Conservation (phyloP, 2,329 filamentous ascomycete species). For the Sporothrix sp. region DNA sequence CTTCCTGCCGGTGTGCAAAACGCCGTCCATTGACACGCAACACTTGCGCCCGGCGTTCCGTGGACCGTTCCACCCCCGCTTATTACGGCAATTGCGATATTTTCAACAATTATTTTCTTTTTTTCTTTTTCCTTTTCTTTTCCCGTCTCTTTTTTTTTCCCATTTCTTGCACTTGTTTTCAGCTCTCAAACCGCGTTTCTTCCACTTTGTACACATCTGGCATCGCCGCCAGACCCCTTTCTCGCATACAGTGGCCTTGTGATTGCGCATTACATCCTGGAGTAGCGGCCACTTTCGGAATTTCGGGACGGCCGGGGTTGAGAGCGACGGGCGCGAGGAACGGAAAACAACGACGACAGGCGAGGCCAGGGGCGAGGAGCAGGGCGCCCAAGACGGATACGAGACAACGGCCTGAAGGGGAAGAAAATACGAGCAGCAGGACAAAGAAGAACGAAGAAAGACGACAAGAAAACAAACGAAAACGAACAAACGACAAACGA, state of each 20-base stretch:
- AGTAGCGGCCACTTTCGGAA: background rate
- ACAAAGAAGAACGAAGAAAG: background rate
- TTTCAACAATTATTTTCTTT: background rate
- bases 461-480: background rate
- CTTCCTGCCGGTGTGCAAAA: background rate
- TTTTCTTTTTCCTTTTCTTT: background rate
- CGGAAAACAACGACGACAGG: background rate
- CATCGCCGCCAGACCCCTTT: too few relatives aligned
- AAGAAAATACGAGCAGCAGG: too few relatives aligned
- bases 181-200: too few relatives aligned
- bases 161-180: too few relatives aligned
- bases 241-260: background rate
- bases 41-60: conserved; percentile 3
- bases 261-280: background rate
- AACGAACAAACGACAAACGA: background rate
- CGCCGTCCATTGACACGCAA: background rate
- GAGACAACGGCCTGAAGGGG: too few relatives aligned
- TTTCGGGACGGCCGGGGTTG: conserved; percentile 2
- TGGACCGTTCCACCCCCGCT: conserved; percentile 2
- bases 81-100: conserved; percentile 4
- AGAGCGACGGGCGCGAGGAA: background rate
- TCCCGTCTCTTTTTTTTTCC: background rate
- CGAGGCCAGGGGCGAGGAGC: background rate
- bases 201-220: too few relatives aligned
- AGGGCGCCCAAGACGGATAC: background rate